Conservation (phyloP, 495 filamentous ascomycete species). For the Xanthoparmelia taractica region DNA sequence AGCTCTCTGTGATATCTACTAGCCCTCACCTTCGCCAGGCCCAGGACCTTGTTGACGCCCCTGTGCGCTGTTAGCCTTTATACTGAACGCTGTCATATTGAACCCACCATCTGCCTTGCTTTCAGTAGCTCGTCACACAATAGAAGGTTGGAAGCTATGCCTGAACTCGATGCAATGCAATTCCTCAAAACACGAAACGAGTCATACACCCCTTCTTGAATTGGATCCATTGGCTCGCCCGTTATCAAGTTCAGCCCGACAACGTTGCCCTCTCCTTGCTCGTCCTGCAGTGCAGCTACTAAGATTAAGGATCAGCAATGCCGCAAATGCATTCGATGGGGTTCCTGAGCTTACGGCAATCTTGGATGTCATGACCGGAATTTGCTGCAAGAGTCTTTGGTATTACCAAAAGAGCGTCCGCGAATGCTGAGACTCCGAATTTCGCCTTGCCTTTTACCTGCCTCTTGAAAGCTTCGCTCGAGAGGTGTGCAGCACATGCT, state of each 20-base stretch:
- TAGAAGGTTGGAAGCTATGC: constrained; percentile 91
- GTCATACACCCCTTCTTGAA: constrained; percentile 86
- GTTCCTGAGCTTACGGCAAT: constrained; percentile 56
- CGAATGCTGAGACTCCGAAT: constrained; percentile 88
- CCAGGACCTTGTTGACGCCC: constrained; percentile 28
- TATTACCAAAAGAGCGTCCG: constrained; percentile 86
- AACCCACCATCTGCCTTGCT: constrained; percentile 79
- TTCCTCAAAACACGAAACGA: constrained; percentile 93
- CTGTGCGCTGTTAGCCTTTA: constrained; percentile 15
- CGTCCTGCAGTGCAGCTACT: constrained; percentile 82
- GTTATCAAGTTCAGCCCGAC: constrained; percentile 80
- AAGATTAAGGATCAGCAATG: constrained; percentile 24
- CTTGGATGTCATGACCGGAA: constrained; percentile 92
- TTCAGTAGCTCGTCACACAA: constrained; percentile 97
- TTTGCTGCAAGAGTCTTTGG: constrained; percentile 97
- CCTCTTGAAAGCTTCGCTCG: constrained; percentile 72
- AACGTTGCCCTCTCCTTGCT: constrained; percentile 71
- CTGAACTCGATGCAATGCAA: constrained; percentile 83
- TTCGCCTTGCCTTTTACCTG: constrained; percentile 95
- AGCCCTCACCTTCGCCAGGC: constrained; percentile 26
- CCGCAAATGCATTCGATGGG: background rate
- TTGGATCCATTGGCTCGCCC: constrained; percentile 93
- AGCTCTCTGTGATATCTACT: background rate
- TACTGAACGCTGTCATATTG: background rate
- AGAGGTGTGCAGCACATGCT: constrained; percentile 82